Conservation (phyloP, 163 green algal species). For the Coccomyxa subellipsoidea region DNA sequence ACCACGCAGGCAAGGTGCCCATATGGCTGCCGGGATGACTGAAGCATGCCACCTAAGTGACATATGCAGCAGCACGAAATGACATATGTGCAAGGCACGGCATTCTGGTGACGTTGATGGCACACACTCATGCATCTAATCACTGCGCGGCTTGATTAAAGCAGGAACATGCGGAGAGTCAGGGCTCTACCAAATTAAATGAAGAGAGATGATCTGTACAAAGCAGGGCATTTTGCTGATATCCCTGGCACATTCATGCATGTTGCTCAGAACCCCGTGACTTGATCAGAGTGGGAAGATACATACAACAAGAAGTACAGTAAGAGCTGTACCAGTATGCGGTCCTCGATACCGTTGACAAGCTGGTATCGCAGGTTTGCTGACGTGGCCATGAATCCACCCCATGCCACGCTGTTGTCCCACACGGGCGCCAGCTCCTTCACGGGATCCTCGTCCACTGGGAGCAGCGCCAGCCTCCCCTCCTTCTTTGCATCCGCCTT, state of each 20-base stretch:
- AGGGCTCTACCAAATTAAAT: no score
- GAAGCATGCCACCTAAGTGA: no score
- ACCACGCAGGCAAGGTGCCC: no score
- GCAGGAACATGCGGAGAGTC: no score
- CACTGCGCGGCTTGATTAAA: no score
- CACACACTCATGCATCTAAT: no score
- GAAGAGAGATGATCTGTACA: no score
- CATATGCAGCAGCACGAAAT: neutral
- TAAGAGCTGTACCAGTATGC: slow-evolving; percentile 23
- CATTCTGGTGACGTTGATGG: no score
- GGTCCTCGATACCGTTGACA: slow-evolving; percentile 39
- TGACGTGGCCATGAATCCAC: slow-evolving; percentile 31
- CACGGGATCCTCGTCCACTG: neutral
- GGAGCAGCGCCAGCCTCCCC: neutral
- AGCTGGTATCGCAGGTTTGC: slow-evolving; percentile 38
- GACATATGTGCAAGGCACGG: neutral
- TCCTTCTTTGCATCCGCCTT: neutral
- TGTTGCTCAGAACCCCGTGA: no score
- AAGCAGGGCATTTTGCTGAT: no score
- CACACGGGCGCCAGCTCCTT: slow-evolving; percentile 34
- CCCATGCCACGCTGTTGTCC: slow-evolving; percentile 37
- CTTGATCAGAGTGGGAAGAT: neutral
- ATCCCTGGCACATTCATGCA: no score
- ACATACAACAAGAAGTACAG: neutral
- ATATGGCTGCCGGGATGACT: no score